Evolutionary conservation across 352 stramenopile species (phyloP).

Genomic region (Globisporangium recalcitrans): DNA sequence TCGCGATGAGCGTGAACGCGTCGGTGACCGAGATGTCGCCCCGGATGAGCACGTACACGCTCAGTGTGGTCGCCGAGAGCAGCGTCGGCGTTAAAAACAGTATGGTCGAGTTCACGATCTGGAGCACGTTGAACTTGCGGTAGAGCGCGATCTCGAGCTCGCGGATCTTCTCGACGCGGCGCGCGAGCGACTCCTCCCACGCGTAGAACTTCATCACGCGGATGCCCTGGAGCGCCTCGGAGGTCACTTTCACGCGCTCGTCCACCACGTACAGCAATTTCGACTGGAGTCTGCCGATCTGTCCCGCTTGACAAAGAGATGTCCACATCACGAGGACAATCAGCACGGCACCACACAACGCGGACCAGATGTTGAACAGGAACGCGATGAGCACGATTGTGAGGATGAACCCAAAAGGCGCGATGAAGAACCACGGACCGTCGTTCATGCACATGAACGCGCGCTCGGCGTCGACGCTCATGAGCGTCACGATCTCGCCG

Average conservation of each 20-base stretch:
- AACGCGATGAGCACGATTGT: conserved; percentile 19
- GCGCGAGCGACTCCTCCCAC: conserved; percentile 29
- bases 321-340: conserved; percentile 6
- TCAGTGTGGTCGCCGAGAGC: conserved; percentile 35
- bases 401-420: conserved; percentile 13
- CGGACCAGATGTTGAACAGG: conserved; percentile 6
- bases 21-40: conserved; percentile 39
- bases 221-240: conserved; percentile 77
- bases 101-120: conserved; percentile 56
- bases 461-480: conserved; percentile 25
- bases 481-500: conserved; percentile 24
- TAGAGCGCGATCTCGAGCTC: conserved; percentile 13
- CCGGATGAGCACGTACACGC: conserved; percentile 34
- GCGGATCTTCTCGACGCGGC: conserved; percentile 18
- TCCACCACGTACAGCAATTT: conserved; percentile 13
- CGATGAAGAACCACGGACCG: conserved; percentile 3
- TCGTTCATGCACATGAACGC: conserved; percentile 18
- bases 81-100: conserved; percentile 34
- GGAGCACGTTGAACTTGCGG: conserved; percentile 42
- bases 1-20: conserved; percentile 33
- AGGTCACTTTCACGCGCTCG: conserved; percentile 76
- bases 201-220: conserved; percentile 72
- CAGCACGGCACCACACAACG: neutral
- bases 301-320: neutral
- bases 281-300: conserved; percentile 5